Evolutionary conservation across 2,329 filamentous ascomycete species (phyloP).

Genomic region (Tolypocladium tundrense): DNA sequence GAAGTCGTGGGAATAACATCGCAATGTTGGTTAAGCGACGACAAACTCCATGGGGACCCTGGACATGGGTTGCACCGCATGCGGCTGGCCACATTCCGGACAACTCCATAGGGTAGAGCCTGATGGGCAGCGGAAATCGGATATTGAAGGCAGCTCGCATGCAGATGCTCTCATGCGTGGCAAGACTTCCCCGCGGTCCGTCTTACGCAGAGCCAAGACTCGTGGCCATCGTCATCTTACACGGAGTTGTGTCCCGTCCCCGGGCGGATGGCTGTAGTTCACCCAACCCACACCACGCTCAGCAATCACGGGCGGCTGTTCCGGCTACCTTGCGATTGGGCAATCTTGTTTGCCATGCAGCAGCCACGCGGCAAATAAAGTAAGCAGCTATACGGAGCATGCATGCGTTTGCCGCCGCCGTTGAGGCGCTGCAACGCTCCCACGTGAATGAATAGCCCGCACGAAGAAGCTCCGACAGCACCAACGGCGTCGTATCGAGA

Average conservation of each 20-base stretch:
- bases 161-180: not conserved
- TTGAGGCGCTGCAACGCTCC: not conserved
- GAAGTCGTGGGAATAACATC: not conserved
- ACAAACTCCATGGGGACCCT: not conserved
- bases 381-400: not conserved
- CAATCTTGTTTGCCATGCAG: not conserved
- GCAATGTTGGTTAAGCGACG: not conserved
- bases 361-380: not conserved
- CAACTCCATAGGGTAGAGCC: not conserved
- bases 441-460: not conserved
- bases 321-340: not conserved
- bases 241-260: not conserved
- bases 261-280: not conserved
- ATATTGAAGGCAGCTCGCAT: not conserved
- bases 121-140: not conserved
- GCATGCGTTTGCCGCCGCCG: not conserved
- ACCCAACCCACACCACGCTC: not conserved
- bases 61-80: not conserved
- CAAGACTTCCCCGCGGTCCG: not conserved
- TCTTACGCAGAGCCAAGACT: not conserved
- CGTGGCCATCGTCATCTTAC: not conserved
- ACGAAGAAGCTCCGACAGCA: not conserved
- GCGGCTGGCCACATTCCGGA: not conserved
- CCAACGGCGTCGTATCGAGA: not conserved
- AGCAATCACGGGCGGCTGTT: not conserved